Conservation (phyloP, 2,329 filamentous ascomycete genomes). For the Chrysosporium queenslandicum region DNA sequence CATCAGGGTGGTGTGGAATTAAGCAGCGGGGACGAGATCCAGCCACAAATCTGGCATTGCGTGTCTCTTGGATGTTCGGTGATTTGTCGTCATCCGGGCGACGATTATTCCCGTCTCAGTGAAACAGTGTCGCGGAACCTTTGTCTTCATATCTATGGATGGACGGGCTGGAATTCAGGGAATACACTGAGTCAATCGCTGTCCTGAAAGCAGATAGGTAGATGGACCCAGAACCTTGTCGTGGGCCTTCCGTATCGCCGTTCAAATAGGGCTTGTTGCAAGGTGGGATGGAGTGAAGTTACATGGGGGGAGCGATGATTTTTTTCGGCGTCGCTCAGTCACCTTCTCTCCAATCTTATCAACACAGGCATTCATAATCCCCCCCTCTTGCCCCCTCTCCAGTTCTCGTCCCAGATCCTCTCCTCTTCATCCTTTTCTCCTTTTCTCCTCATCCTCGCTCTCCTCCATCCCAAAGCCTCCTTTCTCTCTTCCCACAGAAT, state of each 20-base stretch:
- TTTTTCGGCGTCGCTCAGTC: not conserved
- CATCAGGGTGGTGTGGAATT: conserved; percentile 7
- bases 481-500: conserved; percentile 25
- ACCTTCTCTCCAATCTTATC: not conserved
- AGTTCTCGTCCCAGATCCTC: conserved; percentile 21
- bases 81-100: conserved; percentile 16
- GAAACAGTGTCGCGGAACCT: conserved; percentile 7
- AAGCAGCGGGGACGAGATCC: conserved; percentile 10
- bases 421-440: conserved; percentile 10
- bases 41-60: conserved; percentile 21
- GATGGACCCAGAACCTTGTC: conserved; percentile 1
- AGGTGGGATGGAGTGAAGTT: conserved; percentile 8
- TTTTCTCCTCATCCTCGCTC: conserved; percentile 13
- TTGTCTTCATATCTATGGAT: not conserved
- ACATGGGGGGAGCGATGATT: conserved; percentile 1
- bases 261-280: not conserved
- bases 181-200: not conserved
- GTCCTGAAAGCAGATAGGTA: not conserved
- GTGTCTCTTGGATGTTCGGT: conserved; percentile 12
- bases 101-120: conserved; percentile 8
- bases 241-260: not conserved
- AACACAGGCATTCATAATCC: conserved; percentile 7
- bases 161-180: not conserved
- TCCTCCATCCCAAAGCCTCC: conserved; percentile 22
- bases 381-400: conserved; percentile 7